Evolutionary conservation across 208 protist genomes (phyloP), one percentile per base, ranked within the genome.

Genomic region (Leishmania arabica): DNA sequence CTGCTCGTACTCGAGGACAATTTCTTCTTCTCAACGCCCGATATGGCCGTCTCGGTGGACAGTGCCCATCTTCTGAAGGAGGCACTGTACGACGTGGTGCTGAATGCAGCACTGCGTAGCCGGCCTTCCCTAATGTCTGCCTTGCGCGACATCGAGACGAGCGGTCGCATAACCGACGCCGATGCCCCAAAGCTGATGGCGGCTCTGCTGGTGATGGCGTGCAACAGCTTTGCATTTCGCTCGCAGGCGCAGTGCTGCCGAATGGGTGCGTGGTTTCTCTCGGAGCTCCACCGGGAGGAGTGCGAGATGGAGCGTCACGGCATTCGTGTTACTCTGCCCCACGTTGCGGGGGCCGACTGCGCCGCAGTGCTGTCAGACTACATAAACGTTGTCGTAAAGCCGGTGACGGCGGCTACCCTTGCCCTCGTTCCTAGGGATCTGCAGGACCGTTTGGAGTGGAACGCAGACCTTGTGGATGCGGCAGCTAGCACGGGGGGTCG

Each of bases 361-460:
- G 66, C 77, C n/a, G 37, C 74, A 34, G 62, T 90, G 9, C 54
- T 92, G 47, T 65, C 85, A 60, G 90, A 91, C 66, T 94, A 94
- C 77, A 88, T 86, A 74, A 81, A 84, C 27, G 68, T 88, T 4
- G 85, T 91, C 34, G 65, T 97, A 31, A 84, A 73, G 45, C 88
- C 88, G 11, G 34, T 97, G 13, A 85, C 85, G 58, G 75, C 88
- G 15, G 77, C 80, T 24, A 80, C 90, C 53, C 85, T 80, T 37
- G 88, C 90, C 13, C 80, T 97, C 53, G 87, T 97, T 31, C 91
- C 94, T 9, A 86, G 85, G 45, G 92, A 95, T 75, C 80, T 95
- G 37, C 89, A 90, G n/a, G 94, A 95, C 54, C 93, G 95, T 60
- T 80, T 97, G 54, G 87, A 92, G 73, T 51, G 80, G 37, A 97